A percentile compares a stretch with the other conserved stretches of the same genome.
These are phyloP conservation scores for Skeletonema potamos DNA, from an alignment of 108 stramenopile species.

Conservation along the genomic window DNA sequence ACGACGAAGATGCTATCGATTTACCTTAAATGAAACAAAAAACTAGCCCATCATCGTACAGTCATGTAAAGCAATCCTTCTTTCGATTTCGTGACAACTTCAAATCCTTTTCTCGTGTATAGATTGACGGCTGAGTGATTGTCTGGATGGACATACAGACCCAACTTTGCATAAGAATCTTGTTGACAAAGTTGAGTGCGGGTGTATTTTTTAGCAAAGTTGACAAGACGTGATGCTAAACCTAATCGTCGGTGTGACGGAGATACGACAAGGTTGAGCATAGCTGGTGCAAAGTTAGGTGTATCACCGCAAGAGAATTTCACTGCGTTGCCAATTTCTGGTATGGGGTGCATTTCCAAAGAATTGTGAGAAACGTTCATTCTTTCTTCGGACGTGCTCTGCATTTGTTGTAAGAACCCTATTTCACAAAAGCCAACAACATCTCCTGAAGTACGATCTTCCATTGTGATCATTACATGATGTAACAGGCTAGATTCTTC, in stretches of 20 bases:
- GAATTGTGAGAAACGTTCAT: not conserved
- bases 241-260: slow-evolving; percentile 59
- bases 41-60: not conserved
- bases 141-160: slow-evolving; percentile 64
- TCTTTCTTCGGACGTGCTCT: not conserved
- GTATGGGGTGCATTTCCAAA: not conserved
- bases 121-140: slow-evolving; percentile 59
- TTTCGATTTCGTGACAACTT: not conserved
- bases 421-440: slow-evolving; percentile 79
- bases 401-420: slow-evolving; percentile 49
- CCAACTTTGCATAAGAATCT: slow-evolving; percentile 1
- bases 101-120: slow-evolving; percentile 57
- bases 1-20: slow-evolving; percentile 25
- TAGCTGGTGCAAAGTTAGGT: slow-evolving; percentile 44
- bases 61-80: slow-evolving; percentile 47
- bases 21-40: slow-evolving; percentile 13
- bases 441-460: slow-evolving; percentile 40
- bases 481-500: slow-evolving; percentile 37
- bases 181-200: slow-evolving; percentile 31
- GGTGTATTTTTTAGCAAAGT: slow-evolving; percentile 49
- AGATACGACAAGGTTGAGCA: slow-evolving; percentile 65
- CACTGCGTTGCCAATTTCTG: not conserved
- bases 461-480: slow-evolving; percentile 74
- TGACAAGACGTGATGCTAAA: slow-evolving; percentile 57
- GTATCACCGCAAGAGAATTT: not conserved